These are phyloP conservation scores for Hypoxylon lienhwacheense DNA, from an alignment of 495 filamentous ascomycete genomes.

Conservation along the genomic window DNA sequence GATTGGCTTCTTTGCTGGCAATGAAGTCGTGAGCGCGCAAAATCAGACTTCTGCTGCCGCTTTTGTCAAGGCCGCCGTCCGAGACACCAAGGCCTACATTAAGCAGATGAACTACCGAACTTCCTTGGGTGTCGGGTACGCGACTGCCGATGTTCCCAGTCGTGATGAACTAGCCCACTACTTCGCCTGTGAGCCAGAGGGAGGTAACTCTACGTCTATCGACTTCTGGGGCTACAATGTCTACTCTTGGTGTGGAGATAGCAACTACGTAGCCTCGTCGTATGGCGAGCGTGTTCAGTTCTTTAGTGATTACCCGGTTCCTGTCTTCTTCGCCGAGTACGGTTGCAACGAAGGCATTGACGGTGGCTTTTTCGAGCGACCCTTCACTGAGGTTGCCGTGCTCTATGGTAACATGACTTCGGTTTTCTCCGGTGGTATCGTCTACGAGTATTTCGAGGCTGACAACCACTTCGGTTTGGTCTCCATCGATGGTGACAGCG, in stretches of 20 bases:
- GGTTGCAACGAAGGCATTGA: constrained; percentile 69
- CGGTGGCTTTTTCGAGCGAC: constrained; percentile 62
- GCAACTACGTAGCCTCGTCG: constrained; percentile 67
- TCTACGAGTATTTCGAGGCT: constrained; percentile 96
- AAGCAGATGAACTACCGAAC: constrained; percentile 57
- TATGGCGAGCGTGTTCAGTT: constrained; percentile 79
- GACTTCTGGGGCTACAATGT: constrained; percentile 99
- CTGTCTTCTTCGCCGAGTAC: constrained; percentile 97
- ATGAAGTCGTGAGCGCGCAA: constrained; percentile 84
- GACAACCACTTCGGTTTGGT: constrained; percentile 89
- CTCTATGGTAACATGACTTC: constrained; percentile 80
- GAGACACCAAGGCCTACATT: constrained; percentile 96
- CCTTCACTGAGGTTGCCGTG: constrained; percentile 80
- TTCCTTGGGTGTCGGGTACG: constrained; percentile 80
- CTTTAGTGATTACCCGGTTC: constrained; percentile 83
- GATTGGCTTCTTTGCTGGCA: constrained; percentile 96
- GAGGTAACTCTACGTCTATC: constrained; percentile 60
- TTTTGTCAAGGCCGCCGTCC: constrained; percentile 95
- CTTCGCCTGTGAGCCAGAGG: constrained; percentile 77
- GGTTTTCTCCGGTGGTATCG: constrained; percentile 85
- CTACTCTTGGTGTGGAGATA: constrained; percentile 95
- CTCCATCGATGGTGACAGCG: constrained; percentile 56
- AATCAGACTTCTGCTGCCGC: constrained; percentile 83
- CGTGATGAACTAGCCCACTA: constrained; percentile 78
- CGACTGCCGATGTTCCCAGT: constrained; percentile 83